These are phyloP conservation scores for Metschnikowia amazonensis DNA, from an alignment of 805 yeast genomes.

Conservation along the genomic window DNA sequence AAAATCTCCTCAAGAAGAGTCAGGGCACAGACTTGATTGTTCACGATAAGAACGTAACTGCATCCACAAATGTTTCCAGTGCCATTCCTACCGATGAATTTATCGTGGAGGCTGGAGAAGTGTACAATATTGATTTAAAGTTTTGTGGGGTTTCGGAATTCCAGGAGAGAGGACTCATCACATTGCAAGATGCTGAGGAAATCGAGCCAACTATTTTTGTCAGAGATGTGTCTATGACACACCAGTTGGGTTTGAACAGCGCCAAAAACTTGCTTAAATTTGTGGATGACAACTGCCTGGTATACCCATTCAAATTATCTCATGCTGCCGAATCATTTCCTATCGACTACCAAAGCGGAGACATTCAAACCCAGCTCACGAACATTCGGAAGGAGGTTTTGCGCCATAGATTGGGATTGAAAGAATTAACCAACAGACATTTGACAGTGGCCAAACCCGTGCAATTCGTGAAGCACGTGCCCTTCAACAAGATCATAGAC, in stretches of 20 bases:
- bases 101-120: slow-evolving; percentile 74
- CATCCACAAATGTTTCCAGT: slow-evolving; percentile 31
- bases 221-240: slow-evolving; percentile 82
- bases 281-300: slow-evolving; percentile 73
- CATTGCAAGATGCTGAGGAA: slow-evolving; percentile 63
- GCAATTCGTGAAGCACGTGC: slow-evolving; percentile 66
- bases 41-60: slow-evolving; percentile 12
- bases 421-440: slow-evolving; percentile 77
- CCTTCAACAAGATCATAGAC: slow-evolving; percentile 61
- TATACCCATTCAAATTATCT: slow-evolving; percentile 85
- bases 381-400: slow-evolving; percentile 51
- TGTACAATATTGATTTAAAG: slow-evolving; percentile 75
- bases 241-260: slow-evolving; percentile 70
- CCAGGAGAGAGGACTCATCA: slow-evolving; percentile 60
- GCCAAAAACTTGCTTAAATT: slow-evolving; percentile 67
- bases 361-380: slow-evolving; percentile 40
- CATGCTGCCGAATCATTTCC: slow-evolving; percentile 66
- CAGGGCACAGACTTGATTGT: slow-evolving; percentile 16
- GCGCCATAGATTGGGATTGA: slow-evolving; percentile 67
- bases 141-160: slow-evolving; percentile 64
- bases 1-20: slow-evolving; percentile 42
- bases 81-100: slow-evolving; percentile 79
- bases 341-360: slow-evolving; percentile 34
- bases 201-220: slow-evolving; percentile 70
- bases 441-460: slow-evolving; percentile 72